A percentile compares a stretch with the other conserved stretches of the same genome.
phyloP scores from a whole-genome alignment of 2,329 filamentous ascomycete species.

The Beauveria sp. region DNA sequence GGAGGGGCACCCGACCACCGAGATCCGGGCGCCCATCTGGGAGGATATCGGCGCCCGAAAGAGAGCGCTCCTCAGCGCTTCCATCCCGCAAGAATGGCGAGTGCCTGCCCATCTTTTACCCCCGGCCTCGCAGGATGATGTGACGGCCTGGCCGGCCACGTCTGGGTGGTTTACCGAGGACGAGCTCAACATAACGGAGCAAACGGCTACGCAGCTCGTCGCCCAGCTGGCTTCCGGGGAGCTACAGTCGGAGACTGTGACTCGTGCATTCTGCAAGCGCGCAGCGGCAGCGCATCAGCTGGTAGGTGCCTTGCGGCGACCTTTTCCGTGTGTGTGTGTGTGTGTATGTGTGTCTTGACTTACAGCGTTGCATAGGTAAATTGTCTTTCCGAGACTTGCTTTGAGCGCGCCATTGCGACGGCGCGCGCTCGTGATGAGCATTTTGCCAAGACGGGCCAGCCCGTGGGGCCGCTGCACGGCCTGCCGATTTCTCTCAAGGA shows the following conservation, averaged over 20 bases:
- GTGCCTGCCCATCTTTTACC: conserved; percentile 47
- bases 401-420: conserved; percentile 41
- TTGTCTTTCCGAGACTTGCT: conserved; percentile 47
- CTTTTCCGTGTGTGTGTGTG: too few relatives aligned
- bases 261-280: conserved; percentile 46
- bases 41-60: conserved; percentile 35
- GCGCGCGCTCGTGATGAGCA: conserved; percentile 44
- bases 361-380: conserved; percentile 28
- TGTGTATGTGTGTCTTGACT: too few relatives aligned
- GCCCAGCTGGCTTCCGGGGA: conserved; percentile 27
- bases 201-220: conserved; percentile 33
- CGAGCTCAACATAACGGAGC: conserved; percentile 40
- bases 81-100: conserved; percentile 51
- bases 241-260: conserved; percentile 32
- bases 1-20: neutral
- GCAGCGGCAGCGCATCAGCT: conserved; percentile 51
- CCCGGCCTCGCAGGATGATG: conserved; percentile 43
- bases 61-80: conserved; percentile 32
- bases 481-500: conserved; percentile 63
- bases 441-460: conserved; percentile 36
- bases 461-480: conserved; percentile 56
- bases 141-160: conserved; percentile 45
- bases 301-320: conserved; percentile 37
- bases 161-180: conserved; percentile 51
- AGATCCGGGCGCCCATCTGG: conserved; percentile 23